Evolutionary conservation across 176 grass and related monocot species (phyloP).

Genomic region (Triticum aestivum): IWGSC_CS_RefSeq_v2.1 NC_057812.1:1989726-1990225

Average conservation of each 20-base stretch:
- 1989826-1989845: constrained; percentile 46
- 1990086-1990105: neutral
- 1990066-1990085: neutral
- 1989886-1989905: constrained; percentile 47
- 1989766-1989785: constrained; percentile 45
- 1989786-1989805: constrained; percentile 37
- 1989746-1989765: constrained; percentile 47
- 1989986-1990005: neutral
- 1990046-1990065: neutral
- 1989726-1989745: constrained; percentile 42
- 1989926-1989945: constrained; percentile 7
- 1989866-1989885: constrained; percentile 69
- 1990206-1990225: neutral
- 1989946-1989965: neutral
- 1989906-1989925: neutral
- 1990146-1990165: neutral
- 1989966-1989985: neutral
- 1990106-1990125: too few species aligned
- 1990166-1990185: neutral
- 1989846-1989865: constrained; percentile 48
- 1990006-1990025: neutral
- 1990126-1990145: neutral
- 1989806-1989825: constrained; percentile 75
- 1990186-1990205: too few species aligned
- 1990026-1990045: neutral